phyloP scores from a whole-genome alignment of 2,329 filamentous ascomycete genomes.

The Xylariaceae sp. region DNA sequence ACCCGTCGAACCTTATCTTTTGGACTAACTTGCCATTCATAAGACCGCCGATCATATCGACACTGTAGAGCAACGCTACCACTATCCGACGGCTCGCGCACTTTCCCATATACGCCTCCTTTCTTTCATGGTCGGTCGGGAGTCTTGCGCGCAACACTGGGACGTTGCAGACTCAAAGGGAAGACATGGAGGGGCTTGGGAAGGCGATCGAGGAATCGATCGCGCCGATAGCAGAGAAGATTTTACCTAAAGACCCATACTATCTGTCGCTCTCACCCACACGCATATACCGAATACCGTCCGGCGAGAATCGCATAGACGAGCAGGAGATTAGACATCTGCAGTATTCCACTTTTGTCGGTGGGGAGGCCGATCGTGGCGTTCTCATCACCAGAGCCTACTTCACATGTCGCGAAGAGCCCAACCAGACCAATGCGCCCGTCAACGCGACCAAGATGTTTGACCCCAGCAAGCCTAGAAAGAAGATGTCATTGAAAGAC shows the following conservation, averaged over 20 bases:
- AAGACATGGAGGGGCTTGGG: constrained; percentile 53
- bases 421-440: constrained; percentile 34
- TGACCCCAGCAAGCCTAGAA: constrained; percentile 41
- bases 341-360: constrained; percentile 54
- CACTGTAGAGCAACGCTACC: background rate
- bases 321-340: constrained; percentile 47
- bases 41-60: constrained; percentile 11
- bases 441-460: constrained; percentile 22
- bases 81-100: background rate
- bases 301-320: constrained; percentile 38
- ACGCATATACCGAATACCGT: constrained; percentile 43
- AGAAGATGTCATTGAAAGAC: constrained; percentile 53
- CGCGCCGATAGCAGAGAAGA: constrained; percentile 40
- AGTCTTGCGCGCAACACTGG: constrained; percentile 30
- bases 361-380: constrained; percentile 51
- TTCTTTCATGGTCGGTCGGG: constrained; percentile 29
- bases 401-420: constrained; percentile 51
- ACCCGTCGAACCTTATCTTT: constrained; percentile 10
- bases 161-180: constrained; percentile 32
- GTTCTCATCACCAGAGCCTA: constrained; percentile 52
- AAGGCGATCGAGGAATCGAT: constrained; percentile 46
- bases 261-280: constrained; percentile 47
- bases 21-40: constrained; percentile 8
- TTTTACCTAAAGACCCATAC: constrained; percentile 47
- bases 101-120: constrained; percentile 8